Evolutionary conservation across 805 yeast genomes (phyloP).

Genomic region (Saccharomyces kudriavzevii): DNA sequence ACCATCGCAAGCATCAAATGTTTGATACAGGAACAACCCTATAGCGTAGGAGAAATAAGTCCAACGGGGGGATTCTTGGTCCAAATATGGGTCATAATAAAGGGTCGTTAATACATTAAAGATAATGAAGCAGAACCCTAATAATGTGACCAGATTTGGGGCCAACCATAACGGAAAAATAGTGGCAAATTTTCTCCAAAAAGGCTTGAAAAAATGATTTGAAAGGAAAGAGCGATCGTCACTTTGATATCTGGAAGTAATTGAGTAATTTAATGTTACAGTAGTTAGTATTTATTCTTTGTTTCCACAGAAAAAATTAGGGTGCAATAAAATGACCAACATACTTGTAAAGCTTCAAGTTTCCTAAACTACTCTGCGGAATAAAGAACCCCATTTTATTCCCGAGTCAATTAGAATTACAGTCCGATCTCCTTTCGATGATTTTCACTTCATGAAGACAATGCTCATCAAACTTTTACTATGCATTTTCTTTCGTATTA

Average conservation of each 20-base stretch:
- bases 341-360: constrained; percentile 46
- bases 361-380: constrained; percentile 43
- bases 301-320: neutral
- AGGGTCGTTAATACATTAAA: constrained; percentile 58
- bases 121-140: constrained; percentile 67
- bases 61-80: constrained; percentile 63
- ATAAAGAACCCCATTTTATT: constrained; percentile 59
- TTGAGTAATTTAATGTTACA: neutral
- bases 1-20: constrained; percentile 95
- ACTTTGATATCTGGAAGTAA: constrained; percentile 46
- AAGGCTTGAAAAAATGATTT: constrained; percentile 69
- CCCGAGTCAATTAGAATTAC: neutral
- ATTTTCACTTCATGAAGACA: neutral
- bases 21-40: constrained; percentile 84
- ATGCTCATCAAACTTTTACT: neutral
- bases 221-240: constrained; percentile 80
- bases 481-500: neutral
- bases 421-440: neutral
- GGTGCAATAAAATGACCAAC: constrained; percentile 9
- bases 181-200: constrained; percentile 66
- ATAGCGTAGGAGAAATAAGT: constrained; percentile 68
- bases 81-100: constrained; percentile 64
- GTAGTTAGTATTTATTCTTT: neutral
- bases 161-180: constrained; percentile 85
- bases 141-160: constrained; percentile 80